Evolutionary conservation across 2,329 filamentous ascomycete genomes (phyloP), one percentile per base, ranked within the genome.

Genomic region (Coleophoma crateriformis): DNA sequence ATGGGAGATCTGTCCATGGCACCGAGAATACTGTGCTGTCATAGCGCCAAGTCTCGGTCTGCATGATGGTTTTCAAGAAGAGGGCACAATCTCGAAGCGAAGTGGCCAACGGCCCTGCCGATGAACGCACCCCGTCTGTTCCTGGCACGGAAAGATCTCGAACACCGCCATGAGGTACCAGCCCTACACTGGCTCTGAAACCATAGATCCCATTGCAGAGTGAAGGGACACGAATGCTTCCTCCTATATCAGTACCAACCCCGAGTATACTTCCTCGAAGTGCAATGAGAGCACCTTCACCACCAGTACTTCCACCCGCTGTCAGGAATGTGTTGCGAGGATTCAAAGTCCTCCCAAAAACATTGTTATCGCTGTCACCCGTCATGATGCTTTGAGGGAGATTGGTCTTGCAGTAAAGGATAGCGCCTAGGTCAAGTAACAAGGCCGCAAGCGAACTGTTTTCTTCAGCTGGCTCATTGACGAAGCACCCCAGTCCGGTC

Each of bases 341-440:
- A 55, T 85, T 85, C 33, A 84, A 64, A 0, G 77, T 79, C 38
- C 79, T 72, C 1, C 81, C 81, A 54, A 80, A 79, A 33, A 84
- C 61, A 54, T 82, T 76, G 62, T 84, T 84, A 42, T 76, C 71
- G 8, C 71, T 74, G 58, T 84, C 81, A 39, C 78, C 61, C 7
- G 67, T 69, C 52, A 68, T 68, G 52, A 79, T 63, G 0, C 74
- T 76, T 52, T 79, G 76, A 1, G 84, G 82, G 2, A 87, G 70
- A 54, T 85, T 87, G 2, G 84, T 87, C 65, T 87, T 87, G 54
- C 77, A 74, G 53, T 85, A 84, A 32, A 83, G 67, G 0, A 87
- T 71, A 1, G 83, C 83, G 1, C 84, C 84, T 0, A 81, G 70
- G 15, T 71, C 69, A 34, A 76, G 67, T 4, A 87, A 64, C 0